Evolutionary conservation across 805 yeast genomes (phyloP).

Genomic region (Saccharomycopsis vini): DNA sequence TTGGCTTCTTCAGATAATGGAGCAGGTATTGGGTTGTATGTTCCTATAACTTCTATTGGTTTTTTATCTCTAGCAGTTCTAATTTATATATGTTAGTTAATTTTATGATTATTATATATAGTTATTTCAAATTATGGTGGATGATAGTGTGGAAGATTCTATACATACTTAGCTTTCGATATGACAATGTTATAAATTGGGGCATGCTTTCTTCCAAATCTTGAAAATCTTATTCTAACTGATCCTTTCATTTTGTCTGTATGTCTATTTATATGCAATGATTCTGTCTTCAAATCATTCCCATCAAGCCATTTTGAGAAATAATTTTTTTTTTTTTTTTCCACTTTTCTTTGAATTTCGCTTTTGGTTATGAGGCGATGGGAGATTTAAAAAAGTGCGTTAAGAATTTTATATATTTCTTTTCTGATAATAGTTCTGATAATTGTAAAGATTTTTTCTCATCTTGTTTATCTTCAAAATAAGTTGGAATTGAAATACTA

Average conservation of each 20-base stretch:
- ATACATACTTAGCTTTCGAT: constrained; percentile 41
- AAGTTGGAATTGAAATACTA: too few species aligned
- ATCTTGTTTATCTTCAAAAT: too few species aligned
- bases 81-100: not conserved
- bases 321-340: not conserved
- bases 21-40: constrained; percentile 77
- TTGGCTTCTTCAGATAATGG: constrained; percentile 47
- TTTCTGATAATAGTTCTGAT: too few species aligned
- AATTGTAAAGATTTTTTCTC: too few species aligned
- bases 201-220: constrained; percentile 82
- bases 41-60: constrained; percentile 93
- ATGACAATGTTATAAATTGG: constrained; percentile 93
- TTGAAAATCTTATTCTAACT: constrained; percentile 80
- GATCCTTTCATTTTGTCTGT: constrained; percentile 50
- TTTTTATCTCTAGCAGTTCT: constrained; percentile 72
- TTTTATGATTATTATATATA: too few species aligned
- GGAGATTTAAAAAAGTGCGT: too few species aligned
- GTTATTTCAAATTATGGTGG: not conserved
- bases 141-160: too few species aligned
- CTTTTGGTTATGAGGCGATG: too few species aligned
- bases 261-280: not conserved
- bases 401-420: too few species aligned
- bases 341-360: not conserved
- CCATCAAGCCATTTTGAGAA: too few species aligned
- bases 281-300: too few species aligned